phyloP scores from a whole-genome alignment of 225 moss, liverwort and hornwort species.

The Antitrichia curtipendula region DNA sequence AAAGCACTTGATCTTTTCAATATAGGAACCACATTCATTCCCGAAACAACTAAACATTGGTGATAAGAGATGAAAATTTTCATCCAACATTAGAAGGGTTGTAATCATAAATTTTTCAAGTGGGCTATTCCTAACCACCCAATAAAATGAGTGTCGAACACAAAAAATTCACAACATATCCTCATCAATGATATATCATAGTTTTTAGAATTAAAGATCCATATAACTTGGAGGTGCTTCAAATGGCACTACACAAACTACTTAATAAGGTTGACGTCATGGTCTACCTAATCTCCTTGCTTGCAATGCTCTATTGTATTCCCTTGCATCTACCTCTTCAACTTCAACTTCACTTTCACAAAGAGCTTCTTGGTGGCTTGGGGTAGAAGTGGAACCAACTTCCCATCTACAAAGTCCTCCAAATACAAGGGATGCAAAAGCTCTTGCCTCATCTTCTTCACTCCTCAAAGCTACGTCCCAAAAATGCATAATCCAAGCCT shows the following conservation, averaged over 20 bases:
- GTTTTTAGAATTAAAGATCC: too few species aligned
- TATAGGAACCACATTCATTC: too few species aligned
- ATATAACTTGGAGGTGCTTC: too few species aligned
- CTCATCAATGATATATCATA: neutral
- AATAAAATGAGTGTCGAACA: neutral
- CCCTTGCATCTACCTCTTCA: fast-evolving
- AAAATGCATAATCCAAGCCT: neutral
- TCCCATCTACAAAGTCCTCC: fast-evolving
- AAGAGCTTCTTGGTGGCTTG: neutral
- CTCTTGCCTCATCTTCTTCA: neutral
- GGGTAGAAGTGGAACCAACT: neutral
- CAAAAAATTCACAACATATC: neutral
- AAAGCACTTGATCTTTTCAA: too few species aligned
- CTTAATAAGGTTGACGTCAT: too few species aligned
- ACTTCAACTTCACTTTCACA: neutral
- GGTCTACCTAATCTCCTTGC: too few species aligned
- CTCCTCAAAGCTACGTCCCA: neutral
- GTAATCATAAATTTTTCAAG: too few species aligned
- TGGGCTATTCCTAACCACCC: neutral
- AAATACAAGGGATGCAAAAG: fast-evolving
- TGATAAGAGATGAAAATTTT: too few species aligned
- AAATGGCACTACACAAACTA: neutral
- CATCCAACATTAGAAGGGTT: too few species aligned
- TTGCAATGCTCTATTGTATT: fast-evolving
- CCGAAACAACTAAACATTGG: too few species aligned